Evolutionary conservation across 495 filamentous ascomycete species (phyloP).

Genomic region (Clohesyomyces aquaticus): DNA sequence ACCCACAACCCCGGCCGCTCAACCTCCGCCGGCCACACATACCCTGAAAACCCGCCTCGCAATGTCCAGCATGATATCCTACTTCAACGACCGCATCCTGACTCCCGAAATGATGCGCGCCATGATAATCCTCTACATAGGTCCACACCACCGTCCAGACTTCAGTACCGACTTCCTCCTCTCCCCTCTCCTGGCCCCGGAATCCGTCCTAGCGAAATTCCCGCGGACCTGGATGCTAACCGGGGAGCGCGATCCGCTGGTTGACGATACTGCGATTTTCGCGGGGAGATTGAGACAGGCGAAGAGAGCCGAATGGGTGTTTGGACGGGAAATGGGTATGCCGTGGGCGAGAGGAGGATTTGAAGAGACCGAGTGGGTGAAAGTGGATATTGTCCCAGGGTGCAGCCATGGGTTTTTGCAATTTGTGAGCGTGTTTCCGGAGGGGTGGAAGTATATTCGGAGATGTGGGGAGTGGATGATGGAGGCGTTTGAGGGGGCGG

Average conservation of each 20-base stretch:
- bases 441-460: constrained; percentile 80
- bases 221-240: constrained; percentile 93
- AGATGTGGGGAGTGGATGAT: constrained; percentile 77
- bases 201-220: constrained; percentile 76
- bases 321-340: constrained; percentile 66
- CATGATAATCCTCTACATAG: constrained; percentile 98
- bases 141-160: constrained; percentile 87
- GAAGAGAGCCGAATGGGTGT: constrained; percentile 68
- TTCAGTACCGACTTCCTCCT: constrained; percentile 90
- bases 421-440: constrained; percentile 82
- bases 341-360: constrained; percentile 52
- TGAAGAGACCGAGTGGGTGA: constrained; percentile 75
- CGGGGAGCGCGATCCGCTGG: constrained; percentile 91
- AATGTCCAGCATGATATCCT: constrained; percentile 94
- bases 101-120: constrained; percentile 98
- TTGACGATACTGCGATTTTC: constrained; percentile 96
- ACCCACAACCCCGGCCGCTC: constrained; percentile 44
- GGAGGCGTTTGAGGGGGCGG: constrained; percentile 63
- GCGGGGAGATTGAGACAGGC: constrained; percentile 83
- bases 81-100: constrained; percentile 93
- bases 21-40: constrained; percentile 55
- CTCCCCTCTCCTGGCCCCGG: constrained; percentile 86
- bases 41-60: constrained; percentile 82
- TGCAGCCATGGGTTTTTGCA: constrained; percentile 92
- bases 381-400: constrained; percentile 82